phyloP scores from a whole-genome alignment of 192 early-diverging fungal species.

The Rhizoclosmatium globosum region DNA sequence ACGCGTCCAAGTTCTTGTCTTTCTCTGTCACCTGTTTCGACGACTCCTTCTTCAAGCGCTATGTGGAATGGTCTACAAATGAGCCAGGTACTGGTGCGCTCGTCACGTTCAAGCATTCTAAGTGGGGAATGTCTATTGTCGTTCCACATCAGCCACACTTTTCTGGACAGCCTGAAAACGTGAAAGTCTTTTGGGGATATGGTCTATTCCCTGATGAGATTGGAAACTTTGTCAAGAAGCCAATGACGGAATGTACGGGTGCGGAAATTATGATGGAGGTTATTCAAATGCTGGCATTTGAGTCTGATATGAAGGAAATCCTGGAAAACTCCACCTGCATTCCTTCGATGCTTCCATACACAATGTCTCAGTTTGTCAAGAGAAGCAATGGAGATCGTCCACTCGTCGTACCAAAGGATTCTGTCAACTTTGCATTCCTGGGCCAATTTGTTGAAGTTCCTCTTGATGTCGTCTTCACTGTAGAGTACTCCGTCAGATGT shows the following conservation, averaged over 20 bases:
- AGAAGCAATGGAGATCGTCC: conserved; percentile 41
- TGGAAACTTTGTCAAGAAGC: conserved; percentile 50
- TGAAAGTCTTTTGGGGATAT: conserved; percentile 49
- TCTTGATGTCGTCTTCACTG: conserved; percentile 50
- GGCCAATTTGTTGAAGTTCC: conserved; percentile 51
- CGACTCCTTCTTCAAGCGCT: conserved; percentile 33
- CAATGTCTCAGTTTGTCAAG: conserved; percentile 46
- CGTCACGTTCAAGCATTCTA: conserved; percentile 46
- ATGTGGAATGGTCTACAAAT: conserved; percentile 41
- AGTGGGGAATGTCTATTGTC: conserved; percentile 42
- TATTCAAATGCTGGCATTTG: conserved; percentile 32
- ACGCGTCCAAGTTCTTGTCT: conserved; percentile 31
- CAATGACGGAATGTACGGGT: conserved; percentile 50
- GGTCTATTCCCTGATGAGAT: conserved; percentile 35
- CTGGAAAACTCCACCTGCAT: conserved; percentile 11
- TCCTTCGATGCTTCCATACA: conserved; percentile 45
- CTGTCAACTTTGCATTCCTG: conserved; percentile 49
- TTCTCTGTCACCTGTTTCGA: conserved; percentile 34
- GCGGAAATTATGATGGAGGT: conserved; percentile 42
- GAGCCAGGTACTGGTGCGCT: conserved; percentile 46
- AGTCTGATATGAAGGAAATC: conserved; percentile 26
- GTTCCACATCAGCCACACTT: conserved; percentile 49
- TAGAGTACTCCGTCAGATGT: conserved; percentile 50
- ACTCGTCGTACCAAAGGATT: conserved; percentile 32
- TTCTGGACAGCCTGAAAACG: conserved; percentile 43